These are phyloP conservation scores for Triticum dicoccoides DNA, from an alignment of 176 grass and related monocot genomes.

Conservation along the genomic window DNA sequence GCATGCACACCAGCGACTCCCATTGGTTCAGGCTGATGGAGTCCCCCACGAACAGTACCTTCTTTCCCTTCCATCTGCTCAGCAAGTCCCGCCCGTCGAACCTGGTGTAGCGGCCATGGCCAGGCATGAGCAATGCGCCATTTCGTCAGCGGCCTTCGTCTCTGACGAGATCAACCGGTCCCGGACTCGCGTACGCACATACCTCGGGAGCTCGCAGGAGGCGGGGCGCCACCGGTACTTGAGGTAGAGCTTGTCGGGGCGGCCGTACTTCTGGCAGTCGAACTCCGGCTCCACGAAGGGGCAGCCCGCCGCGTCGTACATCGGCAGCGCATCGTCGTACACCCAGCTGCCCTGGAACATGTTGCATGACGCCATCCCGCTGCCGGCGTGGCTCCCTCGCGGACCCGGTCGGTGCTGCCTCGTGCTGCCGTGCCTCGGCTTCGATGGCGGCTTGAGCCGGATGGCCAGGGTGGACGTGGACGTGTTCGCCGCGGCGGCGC, in stretches of 20 bases:
- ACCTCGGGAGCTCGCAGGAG: slow-evolving; percentile 75
- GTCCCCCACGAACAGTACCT: slow-evolving; percentile 98
- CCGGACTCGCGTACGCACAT: no score
- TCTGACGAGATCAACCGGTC: no score
- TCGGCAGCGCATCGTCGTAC: slow-evolving; percentile 51
- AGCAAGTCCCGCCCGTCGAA: slow-evolving; percentile 67
- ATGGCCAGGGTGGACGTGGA: slow-evolving; percentile 24
- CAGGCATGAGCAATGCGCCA: not conserved
- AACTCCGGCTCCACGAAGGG: slow-evolving; percentile 90
- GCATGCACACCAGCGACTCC: slow-evolving; percentile 94
- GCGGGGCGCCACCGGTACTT: slow-evolving; percentile 78
- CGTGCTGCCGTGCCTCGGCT: slow-evolving; percentile 29
- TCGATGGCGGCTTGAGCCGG: slow-evolving; percentile 22
- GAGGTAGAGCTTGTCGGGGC: slow-evolving; percentile 77
- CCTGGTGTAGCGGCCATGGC: slow-evolving; percentile 7
- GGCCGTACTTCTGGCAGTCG: slow-evolving; percentile 85
- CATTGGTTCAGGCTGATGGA: slow-evolving; percentile 97
- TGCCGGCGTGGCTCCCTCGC: slow-evolving; percentile 1
- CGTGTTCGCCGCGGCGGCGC: slow-evolving; percentile 5
- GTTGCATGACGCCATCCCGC: slow-evolving; percentile 57
- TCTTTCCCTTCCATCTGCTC: slow-evolving; percentile 79
- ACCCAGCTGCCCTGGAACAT: slow-evolving; percentile 90
- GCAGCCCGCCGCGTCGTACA: slow-evolving; percentile 70
- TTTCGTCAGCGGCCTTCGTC: no score
- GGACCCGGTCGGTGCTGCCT: not conserved